phyloP scores from a whole-genome alignment of 2,329 filamentous ascomycete genomes.

The Talaromyces sp. region DNA sequence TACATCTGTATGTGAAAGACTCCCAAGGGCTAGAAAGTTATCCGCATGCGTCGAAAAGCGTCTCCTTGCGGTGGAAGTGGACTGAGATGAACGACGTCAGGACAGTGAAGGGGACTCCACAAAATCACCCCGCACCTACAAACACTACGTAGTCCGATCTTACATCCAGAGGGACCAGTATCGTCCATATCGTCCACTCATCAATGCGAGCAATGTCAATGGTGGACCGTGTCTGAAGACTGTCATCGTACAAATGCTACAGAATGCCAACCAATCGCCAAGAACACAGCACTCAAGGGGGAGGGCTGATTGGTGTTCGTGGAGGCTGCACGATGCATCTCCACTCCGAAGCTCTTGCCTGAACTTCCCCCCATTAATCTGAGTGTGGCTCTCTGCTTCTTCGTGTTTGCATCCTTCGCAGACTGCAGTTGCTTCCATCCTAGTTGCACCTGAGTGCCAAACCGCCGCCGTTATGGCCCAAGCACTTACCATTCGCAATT shows the following conservation, averaged over 20 bases:
- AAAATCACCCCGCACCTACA: not conserved
- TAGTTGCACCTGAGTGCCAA: not conserved
- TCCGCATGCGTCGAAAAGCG: not conserved
- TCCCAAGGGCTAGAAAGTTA: not conserved
- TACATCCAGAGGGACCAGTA: not conserved
- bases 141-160: not conserved
- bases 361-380: not conserved
- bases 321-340: slow-evolving; percentile 12
- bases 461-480: slow-evolving; percentile 35
- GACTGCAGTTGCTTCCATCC: not conserved
- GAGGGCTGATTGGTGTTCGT: slow-evolving; percentile 5
- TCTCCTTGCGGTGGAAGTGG: not conserved
- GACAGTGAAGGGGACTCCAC: not conserved
- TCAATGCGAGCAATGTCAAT: no score
- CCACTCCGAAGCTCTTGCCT: slow-evolving; percentile 9
- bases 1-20: not conserved
- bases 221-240: no score
- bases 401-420: no score
- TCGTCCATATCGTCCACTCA: no score
- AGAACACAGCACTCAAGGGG: not conserved
- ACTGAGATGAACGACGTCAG: not conserved
- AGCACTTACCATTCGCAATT: slow-evolving; percentile 71
- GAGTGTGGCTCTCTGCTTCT: not conserved
- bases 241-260: not conserved
- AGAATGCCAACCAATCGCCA: slow-evolving; percentile 3